Evolutionary conservation across 1,139 yeast species (phyloP), one percentile per base, ranked within the genome.

Genomic region (Lodderomyces pseudojiufengensis): DNA sequence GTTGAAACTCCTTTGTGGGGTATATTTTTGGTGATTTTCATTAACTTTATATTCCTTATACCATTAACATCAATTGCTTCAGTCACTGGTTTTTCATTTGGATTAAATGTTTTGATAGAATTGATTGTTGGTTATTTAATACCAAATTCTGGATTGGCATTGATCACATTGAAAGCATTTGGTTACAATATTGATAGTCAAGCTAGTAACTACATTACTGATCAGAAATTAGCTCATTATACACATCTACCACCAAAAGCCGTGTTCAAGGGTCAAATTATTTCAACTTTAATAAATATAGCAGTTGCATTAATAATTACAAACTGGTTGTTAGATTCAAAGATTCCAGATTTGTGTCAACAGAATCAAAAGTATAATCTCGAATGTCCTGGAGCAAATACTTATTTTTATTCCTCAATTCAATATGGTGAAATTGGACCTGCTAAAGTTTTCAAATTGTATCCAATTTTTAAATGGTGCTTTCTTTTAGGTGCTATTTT

Each of bases 381-480:
- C 30, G 48, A 55, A 10, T 63, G 70, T 42, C 68, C 68, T 3
- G 57, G 57, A 6, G 59, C 63, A 7, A 57, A 52, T 18, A 57
- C 63, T 0, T 63, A 52, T 39, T 63, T 57, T 42, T 57, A 51
- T 36, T 53, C 67, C 3, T 57, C 62, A 35, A 49, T 63, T 22
- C 55, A 60, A 39, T 63, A 61, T 53, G 69, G 70, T 14, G 64
- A 57, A 25, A 59, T 63, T 40, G 69, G 70, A 1, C 66, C 66
- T 0, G 52, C 56, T 21, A 59, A 54, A 38, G 63, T 60, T 1
- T 62, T 62, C 41, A 63, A 63, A 1, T 40, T 61, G 10, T 61
- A 61, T 38, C 68, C 68, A 1, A 43, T 59, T 7, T 48, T 63
- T 33, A 58, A 59, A 36, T 63, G 59, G 56, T 61, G 66, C 40